Base-by-base conservation (phyloP, 768 basidiomycete species). In the Naganishia friedmannii region DNA sequence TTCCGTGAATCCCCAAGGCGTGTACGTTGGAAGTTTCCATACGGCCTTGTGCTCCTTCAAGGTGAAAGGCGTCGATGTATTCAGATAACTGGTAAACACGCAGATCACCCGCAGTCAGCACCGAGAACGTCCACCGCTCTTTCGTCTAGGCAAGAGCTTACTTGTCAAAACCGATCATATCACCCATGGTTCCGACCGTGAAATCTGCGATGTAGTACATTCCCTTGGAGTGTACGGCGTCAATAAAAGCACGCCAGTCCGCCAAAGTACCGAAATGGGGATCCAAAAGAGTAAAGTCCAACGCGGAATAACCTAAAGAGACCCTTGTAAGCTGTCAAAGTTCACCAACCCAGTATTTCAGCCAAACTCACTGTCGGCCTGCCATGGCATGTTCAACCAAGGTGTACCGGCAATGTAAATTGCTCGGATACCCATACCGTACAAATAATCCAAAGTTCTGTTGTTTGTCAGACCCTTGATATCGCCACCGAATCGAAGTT, bases 161-260 rank as follows among this genome's bases (percentile, higher is more conserved):
- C 92, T 89, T 90, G 60, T 88, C 78, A 74, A 92, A 93, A 15
- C 90, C 93, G 79, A 96, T 84, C 70, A 93, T 84, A 83, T 95
- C 92, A 72, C 85, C 85, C 87, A 95, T 90, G 1, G 93, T 96
- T 15, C 93, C 93, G 67, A 96, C 89, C 2, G 93, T 96, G 77
- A 96, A 93, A 83, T 96, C 93, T 29, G 87, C 84, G 87, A 96
- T 92, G 75, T 95, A 81, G 79, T 93, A 95, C 93, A 96, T 93
- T 69, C 88, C 88, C 51, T 87, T 85, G 0, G 86, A 82, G 77
- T 96, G 93, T 34, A 95, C 84, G 60, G 86, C 85, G 77, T 90
- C 88, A 71, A 96, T 87, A 60, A 89, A 79, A 46, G 84, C 79
- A 21, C 85, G 84, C 93, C 93, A 96, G 73, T 94, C 91, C 31